A percentile compares a stretch with the other conserved stretches of the same genome.
These are phyloP conservation scores for Sordariomycetes sp. DNA, from an alignment of 2,329 filamentous ascomycete species.

Conservation along the genomic window DNA sequence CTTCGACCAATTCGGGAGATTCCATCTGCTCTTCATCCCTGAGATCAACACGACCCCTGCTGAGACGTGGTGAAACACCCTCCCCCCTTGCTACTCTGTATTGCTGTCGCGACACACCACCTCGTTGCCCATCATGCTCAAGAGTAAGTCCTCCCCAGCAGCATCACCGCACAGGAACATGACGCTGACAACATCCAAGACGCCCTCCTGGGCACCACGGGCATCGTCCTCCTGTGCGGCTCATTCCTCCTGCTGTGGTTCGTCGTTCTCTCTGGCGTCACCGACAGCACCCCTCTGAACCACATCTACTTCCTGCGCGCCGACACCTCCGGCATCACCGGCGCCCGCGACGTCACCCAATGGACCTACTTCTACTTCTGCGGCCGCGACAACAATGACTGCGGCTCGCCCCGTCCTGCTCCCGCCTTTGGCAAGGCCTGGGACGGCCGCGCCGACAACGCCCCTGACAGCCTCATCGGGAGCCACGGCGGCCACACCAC, in stretches of 20 bases:
- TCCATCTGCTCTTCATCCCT: too few species aligned
- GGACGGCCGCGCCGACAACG: slow-evolving; percentile 34
- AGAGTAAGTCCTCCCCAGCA: slow-evolving; percentile 1
- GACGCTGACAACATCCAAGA: slow-evolving; percentile 17
- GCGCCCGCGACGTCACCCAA: slow-evolving; percentile 58
- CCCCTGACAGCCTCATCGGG: slow-evolving; percentile 38
- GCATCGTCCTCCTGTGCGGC: slow-evolving; percentile 38
- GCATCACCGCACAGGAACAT: background rate
- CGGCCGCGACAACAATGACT: slow-evolving; percentile 54
- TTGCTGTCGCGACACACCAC: background rate
- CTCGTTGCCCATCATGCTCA: slow-evolving; percentile 1
- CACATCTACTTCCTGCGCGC: slow-evolving; percentile 81
- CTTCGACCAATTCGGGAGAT: too few species aligned
- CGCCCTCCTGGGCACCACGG: slow-evolving; percentile 28
- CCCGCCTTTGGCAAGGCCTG: slow-evolving; percentile 65
- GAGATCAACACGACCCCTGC: too few species aligned
- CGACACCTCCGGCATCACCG: slow-evolving; percentile 62
- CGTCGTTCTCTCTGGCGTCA: slow-evolving; percentile 47
- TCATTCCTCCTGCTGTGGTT: slow-evolving; percentile 49
- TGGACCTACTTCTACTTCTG: slow-evolving; percentile 93
- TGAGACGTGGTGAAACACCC: background rate
- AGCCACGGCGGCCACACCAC: slow-evolving; percentile 44
- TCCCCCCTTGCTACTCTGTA: background rate
- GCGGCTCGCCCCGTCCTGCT: slow-evolving; percentile 52
- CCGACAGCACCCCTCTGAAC: slow-evolving; percentile 47